Base-by-base conservation (phyloP, 805 yeast species). In the Saturnispora halmiae region DNA sequence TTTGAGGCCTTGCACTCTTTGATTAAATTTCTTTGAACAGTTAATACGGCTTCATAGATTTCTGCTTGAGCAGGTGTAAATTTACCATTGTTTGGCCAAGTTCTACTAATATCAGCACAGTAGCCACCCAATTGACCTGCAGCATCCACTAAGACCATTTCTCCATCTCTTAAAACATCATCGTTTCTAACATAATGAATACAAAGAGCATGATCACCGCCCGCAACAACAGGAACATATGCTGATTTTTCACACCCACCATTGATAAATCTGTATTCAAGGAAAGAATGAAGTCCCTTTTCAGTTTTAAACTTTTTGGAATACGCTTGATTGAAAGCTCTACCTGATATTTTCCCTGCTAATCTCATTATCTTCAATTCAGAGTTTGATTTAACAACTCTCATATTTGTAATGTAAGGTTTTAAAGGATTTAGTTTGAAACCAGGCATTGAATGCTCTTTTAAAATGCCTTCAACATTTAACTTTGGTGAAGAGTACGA, bases 141-240 rank as follows among this genome's bases (percentile, higher is more conserved):
- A 3, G 97, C 97, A 60, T 92, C 99, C 3, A 92, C 87, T 22
- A 92, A 73, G 6, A 87, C 95, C 44, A 59, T 36, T 47, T 90
- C 96, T 47, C 79, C 86, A 32, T 73, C 71, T 43, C 73, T 72
- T 46, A 92, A 69, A 10, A 82, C 60, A 54, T 85, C 95, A 59
- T 92, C 95, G 54, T 92, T 92, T 44, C 95, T 68, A 0, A 95
- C 88, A 59, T 92, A 92, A 61, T 92, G 99, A 45, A 92, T 90
- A 30, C 90, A 83, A 30, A 92, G 63, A 0, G 96, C 86, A 58
- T 92, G 88, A 22, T 73, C 64, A 1, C 98, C 98, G 26, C 95
- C 81, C 4, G 97, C 99, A 3, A 92, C 94, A 8, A 92, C 99
- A 0, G 99, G 97, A 16, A 88, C 75, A 56, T 92, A 92, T 0